Base-by-base conservation (phyloP, 345 rosid species). In the Rhizophora apiculata region DNA sequence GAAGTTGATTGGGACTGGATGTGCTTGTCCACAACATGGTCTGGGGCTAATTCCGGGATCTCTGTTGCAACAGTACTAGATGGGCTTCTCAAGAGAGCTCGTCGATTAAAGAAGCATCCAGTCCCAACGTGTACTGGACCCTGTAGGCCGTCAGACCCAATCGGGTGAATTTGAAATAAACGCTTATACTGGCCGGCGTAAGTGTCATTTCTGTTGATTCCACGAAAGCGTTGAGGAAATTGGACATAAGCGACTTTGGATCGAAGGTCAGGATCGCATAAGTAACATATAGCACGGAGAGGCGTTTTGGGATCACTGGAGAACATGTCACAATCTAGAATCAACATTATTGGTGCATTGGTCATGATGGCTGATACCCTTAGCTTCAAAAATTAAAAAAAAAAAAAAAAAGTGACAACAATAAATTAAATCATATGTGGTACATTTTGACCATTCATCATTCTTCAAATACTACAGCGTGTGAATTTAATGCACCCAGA, bases 241-340 rank as follows among this genome's bases (percentile, higher is more conserved):
- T 93, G 98, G 52, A 93, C 68, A 27, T 27, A 90, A 0, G 80
- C 88, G 16, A 79, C 49, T 8, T 60, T 32, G 3, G 84, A 60
- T 2, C 36, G 61, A 6, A 67, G 57, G 11, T 43, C 57, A 0
- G 87, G 85, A n/a, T 93, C 89, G 1, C 63, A 70, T 0, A 85
- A 39, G 64, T 90, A 87, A 57, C 97, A 89, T 16, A 90, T 51
- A 13, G 74, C 81, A 21, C 85, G 85, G 7, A 57, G 68, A 32
- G 83, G 85, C 2, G 96, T 79, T 27, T 26, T 53, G 1, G 97
- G 96, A 67, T 91, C 86, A 70, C 88, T 94, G 1, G 96, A 91
- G 72, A 79, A 76, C 86, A 83, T 89, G 82, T 94, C 98, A 65
- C 98, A 89, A 19, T 94, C 98, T 49, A 87, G 69, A 19, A 91